Conservation (phyloP, 495 filamentous ascomycete species). For the Xylona heveae region DNA sequence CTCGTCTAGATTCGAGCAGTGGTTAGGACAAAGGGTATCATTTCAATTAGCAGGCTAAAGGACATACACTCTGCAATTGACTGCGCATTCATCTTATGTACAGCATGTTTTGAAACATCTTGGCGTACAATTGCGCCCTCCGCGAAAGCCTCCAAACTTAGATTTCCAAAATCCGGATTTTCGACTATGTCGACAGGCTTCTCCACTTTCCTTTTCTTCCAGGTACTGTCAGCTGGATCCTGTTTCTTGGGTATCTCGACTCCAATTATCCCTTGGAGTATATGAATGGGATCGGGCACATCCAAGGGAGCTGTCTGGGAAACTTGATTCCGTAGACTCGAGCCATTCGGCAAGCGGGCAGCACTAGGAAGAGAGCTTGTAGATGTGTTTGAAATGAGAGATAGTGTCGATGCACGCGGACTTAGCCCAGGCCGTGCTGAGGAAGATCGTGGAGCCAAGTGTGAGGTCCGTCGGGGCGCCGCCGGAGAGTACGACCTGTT, state of each 20-base stretch:
- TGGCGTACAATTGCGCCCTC: conserved; percentile 15
- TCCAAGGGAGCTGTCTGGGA: conserved; percentile 25
- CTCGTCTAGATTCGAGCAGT: conserved; percentile 45
- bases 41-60: conserved; percentile 11
- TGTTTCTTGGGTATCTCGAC: conserved; percentile 14
- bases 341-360: conserved; percentile 39
- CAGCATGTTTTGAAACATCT: conserved; percentile 15
- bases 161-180: conserved; percentile 57
- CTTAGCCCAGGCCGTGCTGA: conserved; percentile 34
- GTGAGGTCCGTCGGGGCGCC: conserved; percentile 39
- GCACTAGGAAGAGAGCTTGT: conserved; percentile 45
- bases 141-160: conserved; percentile 56
- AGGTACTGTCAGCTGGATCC: conserved; percentile 17
- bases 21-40: too few species aligned
- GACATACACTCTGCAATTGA: conserved; percentile 55
- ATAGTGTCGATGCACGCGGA: conserved; percentile 44
- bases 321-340: conserved; percentile 34
- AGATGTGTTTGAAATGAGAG: conserved; percentile 44
- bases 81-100: conserved; percentile 36
- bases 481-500: conserved; percentile 51
- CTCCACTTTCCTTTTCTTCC: conserved; percentile 6
- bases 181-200: conserved; percentile 26
- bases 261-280: conserved; percentile 52
- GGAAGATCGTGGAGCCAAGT: conserved; percentile 30
- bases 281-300: conserved; percentile 47